These are phyloP conservation scores for Lecanoromycetidae sp. DNA, from an alignment of 2,329 filamentous ascomycete species.

Conservation along the genomic window DNA sequence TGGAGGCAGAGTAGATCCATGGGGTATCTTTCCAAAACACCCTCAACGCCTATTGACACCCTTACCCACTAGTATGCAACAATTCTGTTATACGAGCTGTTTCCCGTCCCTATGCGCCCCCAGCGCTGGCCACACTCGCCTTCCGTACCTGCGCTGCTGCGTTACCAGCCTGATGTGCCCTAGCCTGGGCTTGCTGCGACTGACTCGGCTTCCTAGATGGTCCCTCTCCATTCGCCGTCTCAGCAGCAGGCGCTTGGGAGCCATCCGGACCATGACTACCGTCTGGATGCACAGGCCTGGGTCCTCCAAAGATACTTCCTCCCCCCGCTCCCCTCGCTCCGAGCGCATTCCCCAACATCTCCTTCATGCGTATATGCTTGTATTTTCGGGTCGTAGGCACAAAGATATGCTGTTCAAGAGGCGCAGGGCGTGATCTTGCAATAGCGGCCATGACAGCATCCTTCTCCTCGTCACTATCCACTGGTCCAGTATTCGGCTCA, in stretches of 20 bases:
- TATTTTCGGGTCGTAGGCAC: slow-evolving; percentile 40
- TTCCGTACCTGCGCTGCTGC: slow-evolving; percentile 22
- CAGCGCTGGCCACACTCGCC: slow-evolving; percentile 27
- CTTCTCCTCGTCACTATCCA: slow-evolving; percentile 93
- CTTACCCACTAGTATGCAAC: too few relatives aligned
- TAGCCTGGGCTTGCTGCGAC: neutral
- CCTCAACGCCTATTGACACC: too few relatives aligned
- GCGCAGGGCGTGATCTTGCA: slow-evolving; percentile 62
- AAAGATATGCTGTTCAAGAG: slow-evolving; percentile 28
- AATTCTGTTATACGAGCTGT: neutral
- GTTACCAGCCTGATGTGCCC: neutral
- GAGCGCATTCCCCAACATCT: slow-evolving; percentile 49
- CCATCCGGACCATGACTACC: neutral
- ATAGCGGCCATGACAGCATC: slow-evolving; percentile 76
- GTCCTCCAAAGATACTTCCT: slow-evolving; percentile 30
- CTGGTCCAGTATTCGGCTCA: slow-evolving; percentile 57
- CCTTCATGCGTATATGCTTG: slow-evolving; percentile 50
- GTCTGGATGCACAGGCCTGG: neutral
- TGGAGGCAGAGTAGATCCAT: neutral
- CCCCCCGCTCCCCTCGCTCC: slow-evolving; percentile 39
- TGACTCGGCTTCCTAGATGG: slow-evolving; percentile 6
- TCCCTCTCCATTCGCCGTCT: neutral
- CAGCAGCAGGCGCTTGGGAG: neutral
- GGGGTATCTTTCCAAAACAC: too few relatives aligned
- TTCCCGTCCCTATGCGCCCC: slow-evolving; percentile 9